Evolutionary conservation across 148 eudicot species (phyloP).

Genomic region (Silene uniflora): DNA sequence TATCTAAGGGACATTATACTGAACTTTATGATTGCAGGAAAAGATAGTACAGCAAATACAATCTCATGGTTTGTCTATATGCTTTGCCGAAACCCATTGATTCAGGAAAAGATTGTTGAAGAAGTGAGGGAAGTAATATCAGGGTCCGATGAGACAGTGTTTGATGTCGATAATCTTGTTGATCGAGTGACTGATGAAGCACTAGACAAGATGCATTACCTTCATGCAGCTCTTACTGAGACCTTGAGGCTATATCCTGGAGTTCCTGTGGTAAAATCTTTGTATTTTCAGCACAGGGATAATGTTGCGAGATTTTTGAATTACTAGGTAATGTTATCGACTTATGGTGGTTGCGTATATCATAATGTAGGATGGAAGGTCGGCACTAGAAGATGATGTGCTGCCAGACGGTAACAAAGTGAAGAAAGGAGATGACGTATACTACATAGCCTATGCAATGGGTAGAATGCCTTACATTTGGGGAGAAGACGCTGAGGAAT

Average conservation of each 20-base stretch:
- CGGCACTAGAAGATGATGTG: constrained; percentile 49
- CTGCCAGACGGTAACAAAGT: constrained; percentile 66
- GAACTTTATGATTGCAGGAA: constrained; percentile 66
- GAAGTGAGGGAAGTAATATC: constrained; percentile 35
- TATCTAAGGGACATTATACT: constrained; percentile 65
- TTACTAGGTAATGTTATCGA: background rate
- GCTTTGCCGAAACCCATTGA: constrained; percentile 58
- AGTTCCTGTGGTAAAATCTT: constrained; percentile 44
- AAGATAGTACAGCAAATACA: constrained; percentile 59
- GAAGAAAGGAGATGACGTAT: constrained; percentile 56
- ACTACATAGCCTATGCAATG: constrained; percentile 67
- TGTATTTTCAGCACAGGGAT: too few relatives aligned
- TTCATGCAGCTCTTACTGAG: constrained; percentile 60
- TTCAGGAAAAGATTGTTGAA: constrained; percentile 51
- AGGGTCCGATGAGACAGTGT: constrained; percentile 14
- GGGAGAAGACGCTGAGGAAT: constrained; percentile 82
- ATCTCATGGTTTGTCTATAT: constrained; percentile 71
- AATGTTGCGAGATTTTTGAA: too few relatives aligned
- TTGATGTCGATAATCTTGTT: constrained; percentile 29
- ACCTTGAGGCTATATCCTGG: constrained; percentile 60
- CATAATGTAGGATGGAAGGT: constrained; percentile 53
- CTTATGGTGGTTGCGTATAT: background rate
- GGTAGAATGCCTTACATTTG: constrained; percentile 67
- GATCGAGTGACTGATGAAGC: constrained; percentile 39
- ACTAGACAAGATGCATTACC: constrained; percentile 56